A percentile compares a stretch with the other conserved stretches of the same genome.
phyloP scores from a whole-genome alignment of 192 early-diverging fungal species.

The Linnemannia elongata region DNA sequence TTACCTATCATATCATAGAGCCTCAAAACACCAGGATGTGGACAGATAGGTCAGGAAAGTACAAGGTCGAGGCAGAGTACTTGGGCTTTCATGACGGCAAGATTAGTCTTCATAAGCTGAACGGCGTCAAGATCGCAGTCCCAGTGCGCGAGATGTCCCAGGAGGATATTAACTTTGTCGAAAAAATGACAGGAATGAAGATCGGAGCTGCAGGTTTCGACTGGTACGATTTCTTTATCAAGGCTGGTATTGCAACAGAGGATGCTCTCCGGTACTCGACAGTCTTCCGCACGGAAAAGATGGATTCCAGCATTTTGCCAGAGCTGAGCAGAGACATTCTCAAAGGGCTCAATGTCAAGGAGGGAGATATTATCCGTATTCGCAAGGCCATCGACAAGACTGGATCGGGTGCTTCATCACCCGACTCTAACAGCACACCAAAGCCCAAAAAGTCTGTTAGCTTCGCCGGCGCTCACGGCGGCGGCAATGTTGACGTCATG shows the following conservation, averaged over 20 bases:
- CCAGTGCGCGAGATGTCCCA: conserved; percentile 87
- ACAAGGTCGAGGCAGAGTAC: conserved; percentile 94
- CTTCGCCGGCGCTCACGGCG: conserved; percentile 49
- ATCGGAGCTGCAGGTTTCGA: conserved; percentile 77
- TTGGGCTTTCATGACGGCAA: conserved; percentile 84
- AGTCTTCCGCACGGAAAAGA: conserved; percentile 87
- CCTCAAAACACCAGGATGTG: conserved; percentile 84
- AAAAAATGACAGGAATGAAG: conserved; percentile 64
- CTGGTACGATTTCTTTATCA: conserved; percentile 95
- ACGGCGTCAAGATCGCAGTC: conserved; percentile 95
- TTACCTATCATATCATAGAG: conserved; percentile 57
- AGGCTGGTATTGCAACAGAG: conserved; percentile 77
- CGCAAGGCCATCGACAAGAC: conserved; percentile 66
- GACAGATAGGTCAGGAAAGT: conserved; percentile 93
- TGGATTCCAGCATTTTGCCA: conserved; percentile 85
- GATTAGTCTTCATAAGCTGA: conserved; percentile 93
- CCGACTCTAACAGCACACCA: conserved; percentile 58
- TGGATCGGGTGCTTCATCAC: conserved; percentile 61
- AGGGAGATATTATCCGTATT: conserved; percentile 87
- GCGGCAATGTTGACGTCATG: conserved; percentile 43
- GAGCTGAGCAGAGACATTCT: conserved; percentile 83
- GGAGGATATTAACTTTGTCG: conserved; percentile 68
- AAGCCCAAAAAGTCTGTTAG: conserved; percentile 57
- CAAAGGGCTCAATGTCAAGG: conserved; percentile 84
- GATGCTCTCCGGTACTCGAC: conserved; percentile 86